Base-by-base conservation (phyloP, 345 rosid genomes). In the Corchorus olitorius region DNA sequence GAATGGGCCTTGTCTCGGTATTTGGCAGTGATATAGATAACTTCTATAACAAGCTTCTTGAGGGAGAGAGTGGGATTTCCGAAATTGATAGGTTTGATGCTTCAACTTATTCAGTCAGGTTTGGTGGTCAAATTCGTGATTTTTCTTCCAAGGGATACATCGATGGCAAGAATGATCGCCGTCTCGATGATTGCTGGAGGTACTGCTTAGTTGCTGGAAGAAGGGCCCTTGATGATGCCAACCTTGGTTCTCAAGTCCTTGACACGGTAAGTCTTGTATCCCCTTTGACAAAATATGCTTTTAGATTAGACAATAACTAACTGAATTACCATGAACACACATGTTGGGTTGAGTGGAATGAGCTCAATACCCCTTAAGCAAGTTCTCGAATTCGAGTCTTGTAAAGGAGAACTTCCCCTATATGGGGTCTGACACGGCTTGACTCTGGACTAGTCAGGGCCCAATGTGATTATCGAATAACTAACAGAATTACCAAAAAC, bases 171-270 rank as follows among this genome's bases (percentile, higher is more conserved):
- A 88, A 82, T 52, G 93, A 91, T 63, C 87, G 89, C 14, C 89
- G 93, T 8, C 90, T 89, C 15, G 93, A 88, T 76, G 88, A 91
- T 73, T 84, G 87, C 84, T 89, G 88, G 93, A 82, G 95, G 79
- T 91, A 91, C 82, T 86, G 92, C 77, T 73, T 89, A 0, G 93
- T 91, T 81, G 89, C 91, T 12, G 91, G 93, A 64, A 84, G 76
- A 70, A 84, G 67, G 41, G 90, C 95, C 56, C 89, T 89, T 4
- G 90, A 83, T 0, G 86, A 86, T 61, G 91, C 89, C 49, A 87
- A 71, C 72, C 91, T 89, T 43, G 82, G 88, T 54, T 65, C 88
- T 54, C 70, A 77, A 80, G 86, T 81, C 20, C 89, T 89, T 22
- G 86, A 83, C 35, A 83, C 73, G 7, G 95, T 84, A 78, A 80